Conservation (phyloP, 2,329 filamentous ascomycete genomes). For the Ophiostoma himal-ulmi region DNA sequence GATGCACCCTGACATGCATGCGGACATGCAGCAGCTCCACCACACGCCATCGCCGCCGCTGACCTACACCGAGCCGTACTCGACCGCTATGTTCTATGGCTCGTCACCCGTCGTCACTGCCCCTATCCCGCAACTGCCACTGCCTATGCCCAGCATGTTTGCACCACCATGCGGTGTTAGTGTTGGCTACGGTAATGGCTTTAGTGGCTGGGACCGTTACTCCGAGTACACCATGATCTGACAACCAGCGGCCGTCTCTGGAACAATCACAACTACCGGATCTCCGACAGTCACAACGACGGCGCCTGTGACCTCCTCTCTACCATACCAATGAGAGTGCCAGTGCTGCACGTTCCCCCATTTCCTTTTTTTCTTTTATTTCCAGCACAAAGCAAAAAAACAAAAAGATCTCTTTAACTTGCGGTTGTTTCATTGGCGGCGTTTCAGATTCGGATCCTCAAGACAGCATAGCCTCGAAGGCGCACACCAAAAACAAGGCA, state of each 20-base stretch:
- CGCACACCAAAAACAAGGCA: constrained; percentile 14
- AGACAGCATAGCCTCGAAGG: constrained; percentile 1
- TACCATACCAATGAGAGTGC: not conserved
- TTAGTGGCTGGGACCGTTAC: constrained; percentile 74
- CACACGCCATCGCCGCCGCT: constrained; percentile 74
- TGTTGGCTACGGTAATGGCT: constrained; percentile 65
- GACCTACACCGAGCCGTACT: constrained; percentile 72
- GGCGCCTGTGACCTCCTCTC: constrained; percentile 24
- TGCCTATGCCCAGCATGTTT: constrained; percentile 69
- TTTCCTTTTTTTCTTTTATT: constrained; percentile 1
- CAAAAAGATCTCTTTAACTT: constrained; percentile 10
- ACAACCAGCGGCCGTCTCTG: constrained; percentile 52
- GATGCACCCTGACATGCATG: not conserved
- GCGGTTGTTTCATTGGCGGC: constrained; percentile 26
- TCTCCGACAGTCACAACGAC: constrained; percentile 41
- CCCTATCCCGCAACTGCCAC: constrained; percentile 67
- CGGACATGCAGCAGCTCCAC: constrained; percentile 35
- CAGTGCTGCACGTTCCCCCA: not conserved
- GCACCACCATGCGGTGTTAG: constrained; percentile 78
- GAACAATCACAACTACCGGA: constrained; percentile 33
- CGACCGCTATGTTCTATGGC: constrained; percentile 67
- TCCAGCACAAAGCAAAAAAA: constrained; percentile 11
- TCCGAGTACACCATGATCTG: constrained; percentile 85
- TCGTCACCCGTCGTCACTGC: constrained; percentile 69
- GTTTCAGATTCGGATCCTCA: constrained; percentile 21